Conservation (phyloP, 305 asterid species). For the Solanum hybrid region DNA sequence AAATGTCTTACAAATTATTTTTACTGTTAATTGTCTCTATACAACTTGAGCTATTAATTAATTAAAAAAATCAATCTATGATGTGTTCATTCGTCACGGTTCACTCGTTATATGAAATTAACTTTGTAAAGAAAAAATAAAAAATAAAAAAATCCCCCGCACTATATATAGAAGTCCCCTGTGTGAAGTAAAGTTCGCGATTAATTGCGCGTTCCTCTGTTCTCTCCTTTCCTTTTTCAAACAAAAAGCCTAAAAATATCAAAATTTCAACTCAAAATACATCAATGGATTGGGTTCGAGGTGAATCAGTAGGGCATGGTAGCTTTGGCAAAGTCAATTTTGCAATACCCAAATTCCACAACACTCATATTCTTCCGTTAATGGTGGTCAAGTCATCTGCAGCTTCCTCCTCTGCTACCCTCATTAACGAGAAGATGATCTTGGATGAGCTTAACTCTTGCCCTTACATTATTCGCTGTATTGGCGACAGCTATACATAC, state of each 20-base stretch:
- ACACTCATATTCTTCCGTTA: not conserved
- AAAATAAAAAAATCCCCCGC: not conserved
- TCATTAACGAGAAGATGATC: constrained; percentile 34
- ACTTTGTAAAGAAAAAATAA: not conserved
- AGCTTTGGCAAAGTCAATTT: constrained; percentile 47
- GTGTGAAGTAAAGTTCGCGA: not conserved
- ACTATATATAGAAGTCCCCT: not conserved
- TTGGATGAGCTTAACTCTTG: constrained; percentile 40
- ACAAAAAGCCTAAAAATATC: not conserved
- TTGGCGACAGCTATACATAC: constrained; percentile 31
- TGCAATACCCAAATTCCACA: constrained; percentile 20
- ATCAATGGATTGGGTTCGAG: constrained; percentile 59
- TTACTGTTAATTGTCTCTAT: not conserved
- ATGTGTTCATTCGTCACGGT: not conserved
- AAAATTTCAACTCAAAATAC: not conserved
- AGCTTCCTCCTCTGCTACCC: constrained; percentile 22
- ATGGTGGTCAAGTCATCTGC: constrained; percentile 59
- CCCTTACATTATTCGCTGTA: constrained; percentile 36
- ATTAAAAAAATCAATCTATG: too few species aligned
- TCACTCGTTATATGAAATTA: not conserved
- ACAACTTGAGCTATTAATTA: not conserved
- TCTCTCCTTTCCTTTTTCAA: not conserved
- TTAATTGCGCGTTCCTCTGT: not conserved
- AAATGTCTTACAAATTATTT: not conserved
- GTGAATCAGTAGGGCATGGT: constrained; percentile 43